Evolutionary conservation across 129 eudicot genomes (phyloP).

Genomic region (Escallonia rubra): DNA sequence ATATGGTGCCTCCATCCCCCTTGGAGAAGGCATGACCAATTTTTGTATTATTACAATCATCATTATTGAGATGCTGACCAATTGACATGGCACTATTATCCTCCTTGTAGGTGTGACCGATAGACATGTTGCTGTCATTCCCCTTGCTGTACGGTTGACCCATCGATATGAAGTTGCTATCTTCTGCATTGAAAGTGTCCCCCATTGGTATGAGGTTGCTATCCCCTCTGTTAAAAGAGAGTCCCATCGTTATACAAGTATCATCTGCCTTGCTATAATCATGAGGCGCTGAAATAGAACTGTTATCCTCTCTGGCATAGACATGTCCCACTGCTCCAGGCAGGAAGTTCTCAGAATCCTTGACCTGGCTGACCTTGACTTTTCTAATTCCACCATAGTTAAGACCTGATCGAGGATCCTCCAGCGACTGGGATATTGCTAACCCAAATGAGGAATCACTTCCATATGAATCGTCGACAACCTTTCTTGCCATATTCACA

Average conservation of each 20-base stretch:
- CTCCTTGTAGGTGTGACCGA: conserved; percentile 21
- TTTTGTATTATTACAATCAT: conserved; percentile 20
- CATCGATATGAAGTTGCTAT: conserved; percentile 27
- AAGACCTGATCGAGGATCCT: conserved; percentile 31
- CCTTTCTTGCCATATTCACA: conserved; percentile 27
- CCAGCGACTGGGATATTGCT: conserved; percentile 39
- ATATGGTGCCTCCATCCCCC: conserved; percentile 26
- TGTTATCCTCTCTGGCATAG: conserved; percentile 22
- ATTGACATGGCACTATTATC: conserved; percentile 15
- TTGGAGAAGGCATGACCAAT: conserved; percentile 30
- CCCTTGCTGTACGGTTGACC: conserved; percentile 24
- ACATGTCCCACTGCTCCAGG: conserved; percentile 26
- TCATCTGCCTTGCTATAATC: conserved; percentile 30
- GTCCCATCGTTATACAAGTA: conserved; percentile 29
- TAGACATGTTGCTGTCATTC: conserved; percentile 7
- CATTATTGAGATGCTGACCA: conserved; percentile 32
- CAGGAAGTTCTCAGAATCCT: conserved; percentile 36
- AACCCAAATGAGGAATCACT: conserved; percentile 35
- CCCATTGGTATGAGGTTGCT: conserved; percentile 22
- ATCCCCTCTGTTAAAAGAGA: conserved; percentile 29
- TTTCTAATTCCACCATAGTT: conserved; percentile 50
- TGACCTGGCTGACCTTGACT: conserved; percentile 52
- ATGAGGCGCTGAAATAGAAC: conserved; percentile 19
- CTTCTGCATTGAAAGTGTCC: conserved; percentile 28
- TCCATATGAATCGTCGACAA: conserved; percentile 30